Evolutionary conservation across 2,329 filamentous ascomycete genomes (phyloP).

Genomic region (Penicillium sp.): DNA sequence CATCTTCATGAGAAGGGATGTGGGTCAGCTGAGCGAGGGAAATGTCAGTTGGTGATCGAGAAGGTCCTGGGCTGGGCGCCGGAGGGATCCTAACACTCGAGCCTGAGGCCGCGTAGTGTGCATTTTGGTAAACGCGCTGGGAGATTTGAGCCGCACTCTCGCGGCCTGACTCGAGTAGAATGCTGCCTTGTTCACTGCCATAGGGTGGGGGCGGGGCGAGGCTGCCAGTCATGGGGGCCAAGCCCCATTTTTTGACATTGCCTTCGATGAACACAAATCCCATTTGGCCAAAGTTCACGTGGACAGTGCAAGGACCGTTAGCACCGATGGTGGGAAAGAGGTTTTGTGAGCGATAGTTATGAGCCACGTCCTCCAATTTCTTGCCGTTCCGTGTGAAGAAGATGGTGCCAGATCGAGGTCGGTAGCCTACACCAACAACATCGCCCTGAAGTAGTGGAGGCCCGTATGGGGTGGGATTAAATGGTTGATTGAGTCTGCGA

Average conservation of each 20-base stretch:
- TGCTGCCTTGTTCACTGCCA: conserved; percentile 92
- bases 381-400: conserved; percentile 99
- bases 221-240: conserved; percentile 91
- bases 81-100: conserved; percentile 65
- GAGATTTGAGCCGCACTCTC: conserved; percentile 41
- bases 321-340: conserved; percentile 97
- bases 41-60: conserved; percentile 88
- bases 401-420: conserved; percentile 83
- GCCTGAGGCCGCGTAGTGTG: conserved; percentile 66
- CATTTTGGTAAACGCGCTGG: conserved; percentile 41
- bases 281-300: conserved; percentile 96
- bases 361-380: conserved; percentile 85
- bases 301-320: conserved; percentile 81
- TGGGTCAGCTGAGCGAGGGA: conserved; percentile 79
- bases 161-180: conserved; percentile 76
- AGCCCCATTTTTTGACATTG: conserved; percentile 98
- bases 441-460: conserved; percentile 84
- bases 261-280: conserved; percentile 98
- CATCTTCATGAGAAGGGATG: conserved; percentile 57
- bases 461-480: conserved; percentile 68
- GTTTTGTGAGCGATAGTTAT: conserved; percentile 88
- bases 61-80: conserved; percentile 77
- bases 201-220: conserved; percentile 92
- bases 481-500: conserved; percentile 87
- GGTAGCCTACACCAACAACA: conserved; percentile 89